Evolutionary conservation across 805 yeast species (phyloP).

Genomic region (Ogataea paraovalis): DNA sequence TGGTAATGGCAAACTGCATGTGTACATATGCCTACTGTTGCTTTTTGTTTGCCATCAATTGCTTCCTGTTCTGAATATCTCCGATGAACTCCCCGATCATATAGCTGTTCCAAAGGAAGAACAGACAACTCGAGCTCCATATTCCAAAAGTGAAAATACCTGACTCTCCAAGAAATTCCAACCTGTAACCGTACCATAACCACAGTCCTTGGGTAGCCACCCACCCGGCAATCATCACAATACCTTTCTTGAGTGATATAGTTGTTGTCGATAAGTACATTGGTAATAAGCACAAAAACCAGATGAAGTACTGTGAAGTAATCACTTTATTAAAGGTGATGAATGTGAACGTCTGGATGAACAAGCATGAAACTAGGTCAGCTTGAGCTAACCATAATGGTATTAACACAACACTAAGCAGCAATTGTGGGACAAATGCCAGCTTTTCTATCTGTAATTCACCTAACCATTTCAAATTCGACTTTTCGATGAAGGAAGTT

Average conservation of each 20-base stretch:
- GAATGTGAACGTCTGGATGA: conserved; percentile 75
- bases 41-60: conserved; percentile 2
- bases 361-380: conserved; percentile 49
- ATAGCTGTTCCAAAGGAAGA: conserved; percentile 25
- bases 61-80: conserved; percentile 12
- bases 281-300: conserved; percentile 88
- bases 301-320: conserved; percentile 93
- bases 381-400: conserved; percentile 46
- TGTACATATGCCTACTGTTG: conserved; percentile 1
- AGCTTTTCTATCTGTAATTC: conserved; percentile 32
- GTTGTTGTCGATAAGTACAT: conserved; percentile 52
- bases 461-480: conserved; percentile 11
- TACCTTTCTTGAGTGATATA: conserved; percentile 36
- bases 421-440: conserved; percentile 83
- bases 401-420: conserved; percentile 52
- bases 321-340: conserved; percentile 78
- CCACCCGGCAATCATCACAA: conserved; percentile 54
- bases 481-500: conserved; percentile 38
- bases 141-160: conserved; percentile 21
- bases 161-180: conserved; percentile 74
- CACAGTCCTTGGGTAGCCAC: conserved; percentile 65
- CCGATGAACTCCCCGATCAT: conserved; percentile 18
- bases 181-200: conserved; percentile 70
- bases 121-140: conserved; percentile 22
- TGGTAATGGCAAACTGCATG: no score